phyloP scores from a whole-genome alignment of 2,329 filamentous ascomycete species.

The Mycosphaerelloides madeirae region DNA sequence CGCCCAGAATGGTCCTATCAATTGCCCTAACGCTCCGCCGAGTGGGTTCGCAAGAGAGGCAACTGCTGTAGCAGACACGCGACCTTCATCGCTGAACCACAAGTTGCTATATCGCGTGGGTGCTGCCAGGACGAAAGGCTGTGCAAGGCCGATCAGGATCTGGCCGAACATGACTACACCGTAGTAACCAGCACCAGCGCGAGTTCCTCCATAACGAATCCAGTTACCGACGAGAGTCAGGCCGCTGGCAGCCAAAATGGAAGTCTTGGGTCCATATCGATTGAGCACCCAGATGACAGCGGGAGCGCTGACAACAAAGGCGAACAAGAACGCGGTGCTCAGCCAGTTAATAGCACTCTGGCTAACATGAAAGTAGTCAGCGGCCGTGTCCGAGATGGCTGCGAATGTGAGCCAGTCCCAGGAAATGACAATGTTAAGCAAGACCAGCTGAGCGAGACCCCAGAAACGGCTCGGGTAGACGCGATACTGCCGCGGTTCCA shows the following conservation, averaged over 20 bases:
- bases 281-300: slow-evolving; percentile 71
- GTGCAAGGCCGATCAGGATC: slow-evolving; percentile 80
- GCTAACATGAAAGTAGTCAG: slow-evolving; percentile 68
- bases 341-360: slow-evolving; percentile 87
- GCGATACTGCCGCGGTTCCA: slow-evolving; percentile 27
- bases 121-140: slow-evolving; percentile 86
- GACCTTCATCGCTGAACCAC: slow-evolving; percentile 83
- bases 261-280: slow-evolving; percentile 66
- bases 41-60: slow-evolving; percentile 84
- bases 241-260: slow-evolving; percentile 67
- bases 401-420: slow-evolving; percentile 98
- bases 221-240: slow-evolving; percentile 82
- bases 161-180: slow-evolving; percentile 84
- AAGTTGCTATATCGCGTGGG: slow-evolving; percentile 88
- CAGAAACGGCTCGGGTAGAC: slow-evolving; percentile 87
- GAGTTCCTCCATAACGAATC: slow-evolving; percentile 50
- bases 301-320: slow-evolving; percentile 71
- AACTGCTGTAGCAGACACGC: slow-evolving; percentile 81
- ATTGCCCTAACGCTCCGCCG: slow-evolving; percentile 80
- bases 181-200: slow-evolving; percentile 53
- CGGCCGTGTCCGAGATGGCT: slow-evolving; percentile 69
- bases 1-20: slow-evolving; percentile 77
- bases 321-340: slow-evolving; percentile 78
- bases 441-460: slow-evolving; percentile 73
- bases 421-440: slow-evolving; percentile 88